Conservation (phyloP, 2,329 filamentous ascomycete genomes). For the Cladosporium sp. region DNA sequence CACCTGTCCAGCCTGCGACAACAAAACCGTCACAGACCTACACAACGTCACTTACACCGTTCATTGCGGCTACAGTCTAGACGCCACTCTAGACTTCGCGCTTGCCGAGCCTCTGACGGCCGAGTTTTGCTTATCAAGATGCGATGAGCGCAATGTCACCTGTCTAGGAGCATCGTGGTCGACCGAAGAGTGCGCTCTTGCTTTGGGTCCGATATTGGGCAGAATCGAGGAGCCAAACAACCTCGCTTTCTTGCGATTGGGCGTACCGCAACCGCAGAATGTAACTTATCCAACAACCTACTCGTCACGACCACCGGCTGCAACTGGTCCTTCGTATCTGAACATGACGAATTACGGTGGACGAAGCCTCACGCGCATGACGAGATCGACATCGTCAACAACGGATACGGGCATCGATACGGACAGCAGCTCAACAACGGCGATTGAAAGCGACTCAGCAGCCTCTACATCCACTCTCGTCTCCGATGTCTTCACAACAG, state of each 20-base stretch:
- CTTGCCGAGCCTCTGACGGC: slow-evolving; percentile 7
- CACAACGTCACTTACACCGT: slow-evolving; percentile 23
- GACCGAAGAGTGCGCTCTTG: slow-evolving; percentile 10
- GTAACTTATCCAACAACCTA: background rate
- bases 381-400: background rate
- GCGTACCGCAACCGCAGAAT: background rate
- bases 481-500: too few species aligned
- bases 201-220: background rate
- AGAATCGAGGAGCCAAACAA: slow-evolving; percentile 3
- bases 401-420: background rate
- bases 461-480: too few species aligned
- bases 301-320: background rate
- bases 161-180: slow-evolving; percentile 9
- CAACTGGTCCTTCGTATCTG: background rate
- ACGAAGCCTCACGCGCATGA: background rate
- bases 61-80: slow-evolving; percentile 16
- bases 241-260: slow-evolving; percentile 7
- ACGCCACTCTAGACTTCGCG: slow-evolving; percentile 7
- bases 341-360: slow-evolving; percentile 5
- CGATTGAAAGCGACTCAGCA: background rate
- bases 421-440: background rate
- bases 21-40: slow-evolving; percentile 18
- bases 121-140: slow-evolving; percentile 5
- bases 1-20: slow-evolving; percentile 23
- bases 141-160: slow-evolving; percentile 9